phyloP scores from a whole-genome alignment of 1,284 basidiomycete genomes.

The Vanrija sp. region DNA sequence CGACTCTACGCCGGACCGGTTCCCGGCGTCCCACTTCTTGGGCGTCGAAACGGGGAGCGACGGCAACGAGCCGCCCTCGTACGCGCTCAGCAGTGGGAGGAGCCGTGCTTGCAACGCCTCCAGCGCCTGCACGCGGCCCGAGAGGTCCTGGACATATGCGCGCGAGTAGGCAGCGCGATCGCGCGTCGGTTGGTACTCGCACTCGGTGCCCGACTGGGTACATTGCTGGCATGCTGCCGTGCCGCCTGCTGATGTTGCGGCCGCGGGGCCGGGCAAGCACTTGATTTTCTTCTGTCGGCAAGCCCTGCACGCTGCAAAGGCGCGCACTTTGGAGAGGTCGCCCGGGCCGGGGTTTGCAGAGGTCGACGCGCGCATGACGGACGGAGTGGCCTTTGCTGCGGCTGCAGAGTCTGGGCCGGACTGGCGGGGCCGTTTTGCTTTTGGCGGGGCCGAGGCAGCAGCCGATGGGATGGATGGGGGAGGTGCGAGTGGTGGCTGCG shows the following conservation, averaged over 20 bases:
- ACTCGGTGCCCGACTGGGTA: constrained; percentile 32
- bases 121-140: constrained; percentile 42
- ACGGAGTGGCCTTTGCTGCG: background rate
- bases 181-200: constrained; percentile 43
- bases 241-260: constrained; percentile 1
- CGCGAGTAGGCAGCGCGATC: constrained; percentile 45
- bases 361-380: background rate
- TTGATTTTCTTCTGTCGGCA: constrained; percentile 45
- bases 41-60: background rate
- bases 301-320: constrained; percentile 40
- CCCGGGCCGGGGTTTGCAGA: background rate
- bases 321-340: constrained; percentile 37
- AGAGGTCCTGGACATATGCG: constrained; percentile 46
- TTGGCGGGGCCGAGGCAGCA: constrained; percentile 1
- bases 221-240: constrained; percentile 39
- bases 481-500: background rate
- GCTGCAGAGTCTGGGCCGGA: background rate
- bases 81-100: constrained; percentile 35
- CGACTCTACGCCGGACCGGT: background rate
- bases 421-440: background rate
- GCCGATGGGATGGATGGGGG: background rate
- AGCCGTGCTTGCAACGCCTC: constrained; percentile 35
- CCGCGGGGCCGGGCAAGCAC: constrained; percentile 33
- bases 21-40: background rate
- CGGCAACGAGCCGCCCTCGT: constrained; percentile 23